phyloP scores from a whole-genome alignment of 176 grass and related monocot species.

The Poa annua region DNA sequence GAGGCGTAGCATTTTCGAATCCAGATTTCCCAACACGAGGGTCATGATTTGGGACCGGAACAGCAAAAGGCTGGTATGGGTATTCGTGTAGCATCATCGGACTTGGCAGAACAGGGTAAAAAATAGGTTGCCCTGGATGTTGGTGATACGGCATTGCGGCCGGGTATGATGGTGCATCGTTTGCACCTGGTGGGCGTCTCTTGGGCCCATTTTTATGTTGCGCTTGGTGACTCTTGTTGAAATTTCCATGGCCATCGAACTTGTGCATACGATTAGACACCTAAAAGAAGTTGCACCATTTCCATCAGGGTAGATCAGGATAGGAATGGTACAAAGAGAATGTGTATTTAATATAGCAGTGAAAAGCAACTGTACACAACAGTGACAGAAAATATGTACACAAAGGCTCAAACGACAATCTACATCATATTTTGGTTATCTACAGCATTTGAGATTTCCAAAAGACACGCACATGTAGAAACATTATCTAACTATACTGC shows the following conservation, averaged over 20 bases:
- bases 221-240: constrained; percentile 53
- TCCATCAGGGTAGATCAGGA: constrained; percentile 23
- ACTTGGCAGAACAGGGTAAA: constrained; percentile 65
- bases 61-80: constrained; percentile 56
- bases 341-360: neutral
- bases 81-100: constrained; percentile 66
- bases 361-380: neutral
- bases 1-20: constrained; percentile 44
- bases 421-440: neutral
- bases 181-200: constrained; percentile 47
- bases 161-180: constrained; percentile 67
- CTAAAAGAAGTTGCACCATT: constrained; percentile 34
- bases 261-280: constrained; percentile 47
- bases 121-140: constrained; percentile 64
- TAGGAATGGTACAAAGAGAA: constrained; percentile 16
- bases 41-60: constrained; percentile 52
- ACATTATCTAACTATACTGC: constrained; percentile 17
- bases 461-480: neutral
- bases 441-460: neutral
- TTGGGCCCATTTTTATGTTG: constrained; percentile 74
- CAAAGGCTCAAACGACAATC: constrained; percentile 8
- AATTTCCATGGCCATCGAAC: constrained; percentile 66
- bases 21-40: constrained; percentile 57
- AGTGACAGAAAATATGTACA: constrained; percentile 6
- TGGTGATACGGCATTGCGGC: constrained; percentile 57